Base-by-base conservation (phyloP, 2,329 filamentous ascomycete species). In the Pleomassaria siparia region DNA sequence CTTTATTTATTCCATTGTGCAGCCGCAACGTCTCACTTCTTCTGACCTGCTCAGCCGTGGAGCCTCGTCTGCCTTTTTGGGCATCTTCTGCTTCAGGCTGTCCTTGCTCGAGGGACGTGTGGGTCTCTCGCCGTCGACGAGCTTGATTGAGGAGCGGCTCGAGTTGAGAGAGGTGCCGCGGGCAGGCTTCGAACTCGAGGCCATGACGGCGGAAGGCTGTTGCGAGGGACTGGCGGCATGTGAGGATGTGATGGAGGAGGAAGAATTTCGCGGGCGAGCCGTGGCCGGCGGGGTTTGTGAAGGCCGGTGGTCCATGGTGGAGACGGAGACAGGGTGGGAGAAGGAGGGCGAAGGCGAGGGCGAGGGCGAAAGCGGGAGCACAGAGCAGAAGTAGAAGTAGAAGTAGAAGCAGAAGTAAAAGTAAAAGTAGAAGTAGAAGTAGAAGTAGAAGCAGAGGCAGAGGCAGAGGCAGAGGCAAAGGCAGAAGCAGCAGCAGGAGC, bases 11-110 rank as follows among this genome's bases (percentile, higher is more conserved):
- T 12, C 36, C 45, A 47, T 47, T 47, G 50, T 52, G 18, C n/a
- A 2, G 12, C 16, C 11, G n/a, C 26, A 30, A 32, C 26, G 2
- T 35, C 45, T 50, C 40, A 71, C 70, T 63, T 72, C 66, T 36
- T 71, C 68, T 45, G 69, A 59, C 48, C 61, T 66, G 62, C 54
- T 67, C 32, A 62, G 58, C 50, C 54, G 62, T 22, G 59, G 55
- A 10, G 48, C 42, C 15, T 70, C 69, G n/a, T 69, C 67, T 39
- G 51, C 43, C 50, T 65, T 67, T 57, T 64, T 66, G 36, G 51
- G 46, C 58, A 63, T 62, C 60, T 70, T 71, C 51, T 66, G 62
- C 56, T 64, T 69, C 41, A 72, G 67, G 63, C 67, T 71, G 59
- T 70, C 66, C 45, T 63, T 71, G 59, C 67, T 71, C 30, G 66